Conservation (phyloP, 805 yeast genomes). For the Saccharomycopsis olivae region DNA sequence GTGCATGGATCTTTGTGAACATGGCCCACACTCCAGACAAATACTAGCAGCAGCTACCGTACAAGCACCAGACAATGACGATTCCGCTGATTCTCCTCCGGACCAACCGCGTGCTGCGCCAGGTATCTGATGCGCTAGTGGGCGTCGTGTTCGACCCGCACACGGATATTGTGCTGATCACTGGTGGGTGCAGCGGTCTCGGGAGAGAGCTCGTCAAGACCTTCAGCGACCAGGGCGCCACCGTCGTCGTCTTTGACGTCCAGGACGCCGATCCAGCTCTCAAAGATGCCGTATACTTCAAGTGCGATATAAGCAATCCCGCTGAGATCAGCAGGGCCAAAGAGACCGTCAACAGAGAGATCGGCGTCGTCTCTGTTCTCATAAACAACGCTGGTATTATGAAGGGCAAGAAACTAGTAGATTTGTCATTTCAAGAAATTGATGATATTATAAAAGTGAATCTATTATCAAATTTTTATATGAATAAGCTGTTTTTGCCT, state of each 20-base stretch:
- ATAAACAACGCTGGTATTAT: constrained; percentile 83
- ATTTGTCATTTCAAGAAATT: constrained; percentile 46
- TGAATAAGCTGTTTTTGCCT: constrained; percentile 64
- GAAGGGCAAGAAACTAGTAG: constrained; percentile 44
- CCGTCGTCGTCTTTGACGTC: constrained; percentile 41
- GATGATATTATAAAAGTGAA: constrained; percentile 57
- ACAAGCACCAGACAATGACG: constrained; percentile 8
- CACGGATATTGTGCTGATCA: constrained; percentile 57
- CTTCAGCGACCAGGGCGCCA: constrained; percentile 34
- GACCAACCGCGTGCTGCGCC: constrained; percentile 20
- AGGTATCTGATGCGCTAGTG: constrained; percentile 29
- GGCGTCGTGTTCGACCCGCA: constrained; percentile 41
- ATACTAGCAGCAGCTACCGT: too few species aligned
- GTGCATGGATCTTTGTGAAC: too few species aligned
- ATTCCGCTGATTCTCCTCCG: constrained; percentile 10
- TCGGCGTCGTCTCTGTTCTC: constrained; percentile 59
- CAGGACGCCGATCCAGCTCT: background rate
- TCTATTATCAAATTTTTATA: constrained; percentile 56
- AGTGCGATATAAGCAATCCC: constrained; percentile 60
- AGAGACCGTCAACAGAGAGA: constrained; percentile 19
- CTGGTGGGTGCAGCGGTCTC: constrained; percentile 80
- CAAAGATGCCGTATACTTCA: constrained; percentile 36
- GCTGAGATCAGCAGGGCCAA: constrained; percentile 33
- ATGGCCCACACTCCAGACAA: too few species aligned
- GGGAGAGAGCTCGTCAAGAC: constrained; percentile 51